Base-by-base conservation (phyloP, 2,329 filamentous ascomycete species). In the Sporothrix dimorphospora region DNA sequence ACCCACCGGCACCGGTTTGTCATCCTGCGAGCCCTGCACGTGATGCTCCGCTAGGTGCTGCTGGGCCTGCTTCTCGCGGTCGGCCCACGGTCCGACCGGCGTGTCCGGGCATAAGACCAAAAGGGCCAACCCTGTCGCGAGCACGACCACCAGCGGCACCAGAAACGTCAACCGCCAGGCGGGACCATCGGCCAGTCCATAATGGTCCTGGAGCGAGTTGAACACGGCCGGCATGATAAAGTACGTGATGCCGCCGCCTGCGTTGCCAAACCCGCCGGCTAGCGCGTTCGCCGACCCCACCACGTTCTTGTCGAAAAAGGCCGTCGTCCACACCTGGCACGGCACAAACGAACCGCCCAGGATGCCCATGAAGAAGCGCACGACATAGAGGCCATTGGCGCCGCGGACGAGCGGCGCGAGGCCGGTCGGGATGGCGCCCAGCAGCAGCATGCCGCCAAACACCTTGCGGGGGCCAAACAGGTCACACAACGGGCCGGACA, bases 221-320 rank as follows among this genome's bases (percentile, higher is more conserved):
- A 91, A 96, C 72, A 97, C 90, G 5, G 93, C 93, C 1, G 94
- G 94, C 94, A 97, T 97, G 77, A 95, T 88, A 80, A 97, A 97
- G 83, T 97, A 97, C 1, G 94, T 97, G 76, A 97, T 92, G 71
- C 94, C 94, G 75, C 94, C 94, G 72, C 94, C 94, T 34, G 93
- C 88, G 77, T 97, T 97, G 69, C 94, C 94, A 83, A 92, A 91
- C 16, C 94, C 94, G 55, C 90, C 94, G 1, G 94, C 91, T 21
- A 97, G 82, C 2, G 93, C 92, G 79, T 97, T 98, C 74, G 94
- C 93, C 6, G 93, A 94, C 65, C 94, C 94, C 21, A 97, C 92
- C 34, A 97, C 87, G 77, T 94, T 96, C 83, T 94, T 96, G 82
- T 98, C 94, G 80, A 94, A 97, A 85, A 97, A 97, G 0, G 91